A percentile compares a stretch with the other conserved stretches of the same genome.
Evolutionary conservation across 2,329 filamentous ascomycete species (phyloP).

Genomic region (Ophiosphaerella korrae): DNA sequence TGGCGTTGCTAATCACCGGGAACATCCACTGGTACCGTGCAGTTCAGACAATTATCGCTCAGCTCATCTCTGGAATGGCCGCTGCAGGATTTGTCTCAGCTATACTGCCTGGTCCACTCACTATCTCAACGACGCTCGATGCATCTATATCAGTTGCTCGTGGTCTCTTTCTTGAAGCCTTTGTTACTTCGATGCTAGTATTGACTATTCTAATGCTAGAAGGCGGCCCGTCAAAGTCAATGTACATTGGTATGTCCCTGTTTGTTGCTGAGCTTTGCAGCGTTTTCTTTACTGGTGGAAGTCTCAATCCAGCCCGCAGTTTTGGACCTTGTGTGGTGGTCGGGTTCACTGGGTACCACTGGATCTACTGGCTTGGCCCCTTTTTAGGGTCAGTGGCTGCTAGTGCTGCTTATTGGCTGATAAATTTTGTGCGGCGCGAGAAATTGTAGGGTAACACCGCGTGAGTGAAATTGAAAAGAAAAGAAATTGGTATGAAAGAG

Average conservation of each 20-base stretch:
- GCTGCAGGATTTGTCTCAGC: slow-evolving; percentile 36
- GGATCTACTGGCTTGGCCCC: slow-evolving; percentile 53
- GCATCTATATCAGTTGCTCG: slow-evolving; percentile 28
- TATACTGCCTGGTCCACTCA: slow-evolving; percentile 37
- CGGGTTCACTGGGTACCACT: slow-evolving; percentile 48
- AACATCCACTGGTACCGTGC: slow-evolving; percentile 30
- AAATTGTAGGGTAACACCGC: not conserved
- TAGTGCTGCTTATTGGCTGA: slow-evolving; percentile 53
- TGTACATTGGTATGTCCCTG: slow-evolving; percentile 72
- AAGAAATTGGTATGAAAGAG: too few relatives aligned
- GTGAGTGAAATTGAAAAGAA: too few relatives aligned
- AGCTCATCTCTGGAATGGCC: slow-evolving; percentile 37
- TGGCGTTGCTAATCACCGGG: slow-evolving; percentile 25
- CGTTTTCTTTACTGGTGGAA: slow-evolving; percentile 54
- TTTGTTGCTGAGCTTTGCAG: slow-evolving; percentile 64
- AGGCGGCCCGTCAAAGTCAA: slow-evolving; percentile 65
- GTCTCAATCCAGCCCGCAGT: slow-evolving; percentile 53
- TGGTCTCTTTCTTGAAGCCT: slow-evolving; percentile 37
- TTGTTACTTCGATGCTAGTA: slow-evolving; percentile 43
- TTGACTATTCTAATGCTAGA: slow-evolving; percentile 62
- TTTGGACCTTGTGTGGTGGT: slow-evolving; percentile 52
- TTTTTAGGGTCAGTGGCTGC: slow-evolving; percentile 50
- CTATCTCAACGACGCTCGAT: slow-evolving; percentile 27
- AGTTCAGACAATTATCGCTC: slow-evolving; percentile 31
- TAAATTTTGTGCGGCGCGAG: slow-evolving; percentile 32